phyloP scores from a whole-genome alignment of 148 eudicot genomes.

The Vaccinium corymbosum region DNA sequence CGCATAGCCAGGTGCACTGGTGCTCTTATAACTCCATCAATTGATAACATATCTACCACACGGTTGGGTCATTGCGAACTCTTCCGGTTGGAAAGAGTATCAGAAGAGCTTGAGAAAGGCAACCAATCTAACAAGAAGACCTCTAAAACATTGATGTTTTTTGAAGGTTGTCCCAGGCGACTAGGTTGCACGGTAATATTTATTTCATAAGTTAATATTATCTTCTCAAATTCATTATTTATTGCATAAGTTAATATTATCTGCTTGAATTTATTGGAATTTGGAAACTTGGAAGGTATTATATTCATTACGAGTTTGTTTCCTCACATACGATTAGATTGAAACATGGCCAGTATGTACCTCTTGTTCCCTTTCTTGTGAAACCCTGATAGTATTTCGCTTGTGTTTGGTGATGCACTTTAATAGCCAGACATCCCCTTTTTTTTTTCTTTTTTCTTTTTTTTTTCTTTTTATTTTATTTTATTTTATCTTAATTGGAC shows the following conservation, averaged over 20 bases:
- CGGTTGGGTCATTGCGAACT: constrained; percentile 86
- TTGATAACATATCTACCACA: constrained; percentile 53
- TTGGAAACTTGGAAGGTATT: not conserved
- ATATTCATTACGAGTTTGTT: not conserved
- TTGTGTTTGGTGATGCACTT: not conserved
- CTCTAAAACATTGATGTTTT: constrained; percentile 86
- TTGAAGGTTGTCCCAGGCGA: constrained; percentile 96
- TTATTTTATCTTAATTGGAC: not conserved
- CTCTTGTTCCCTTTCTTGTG: constrained; percentile 1
- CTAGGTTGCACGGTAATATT: constrained; percentile 93
- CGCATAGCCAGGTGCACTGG: constrained; percentile 88
- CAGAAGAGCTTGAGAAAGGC: constrained; percentile 63
- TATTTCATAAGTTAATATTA: not conserved
- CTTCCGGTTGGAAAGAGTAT: constrained; percentile 71
- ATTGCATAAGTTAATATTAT: not conserved
- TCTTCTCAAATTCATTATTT: not conserved
- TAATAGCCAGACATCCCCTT: not conserved
- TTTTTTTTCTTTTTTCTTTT: not conserved
- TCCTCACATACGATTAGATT: not conserved
- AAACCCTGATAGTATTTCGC: not conserved
- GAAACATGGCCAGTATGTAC: not conserved
- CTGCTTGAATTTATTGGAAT: not conserved
- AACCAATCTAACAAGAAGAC: constrained; percentile 58
- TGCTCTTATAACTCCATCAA: constrained; percentile 69
- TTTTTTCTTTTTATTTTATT: too few relatives aligned